Base-by-base conservation (phyloP, 2,329 filamentous ascomycete species). In the Alternaria ethzedia region DNA sequence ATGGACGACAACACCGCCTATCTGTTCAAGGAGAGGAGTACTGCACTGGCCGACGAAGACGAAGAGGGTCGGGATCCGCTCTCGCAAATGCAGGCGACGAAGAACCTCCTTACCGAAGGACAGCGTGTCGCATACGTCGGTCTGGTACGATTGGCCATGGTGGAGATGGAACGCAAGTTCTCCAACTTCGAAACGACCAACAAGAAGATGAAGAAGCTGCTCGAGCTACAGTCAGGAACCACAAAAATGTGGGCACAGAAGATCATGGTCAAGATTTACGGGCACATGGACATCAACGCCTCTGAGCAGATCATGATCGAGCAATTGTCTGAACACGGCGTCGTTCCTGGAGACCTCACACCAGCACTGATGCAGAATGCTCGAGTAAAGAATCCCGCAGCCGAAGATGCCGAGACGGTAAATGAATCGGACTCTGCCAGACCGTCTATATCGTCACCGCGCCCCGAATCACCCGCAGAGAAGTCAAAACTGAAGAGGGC, bases 261-360 rank as follows among this genome's bases (percentile, higher is more conserved):
- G 83, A 97, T 97, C 87, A 99, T 99, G 94, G 89, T 97, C 64
- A 89, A 95, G 23, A 80, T 99, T 12, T 99, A 98, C 79, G 84
- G 89, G 12, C 96, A 99, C 80, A 99, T 99, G 96, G 96, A 99
- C 64, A 96, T 99, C 74, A 94, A 90, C 75, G 85, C 90, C 21
- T 90, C 88, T 13, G 96, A 99, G 81, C 96, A 99, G 83, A 85
- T 99, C 79, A 99, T 99, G 96, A 97, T 99, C 70, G 96, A 99
- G 82, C 96, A 99, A 80, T 85, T 99, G 62, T 91, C 92, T 12
- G 92, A 96, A 61, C 96, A 99, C 81, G 96, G 95, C 5, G 94
- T 99, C 7, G 85, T 93, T 65, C 91, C 96, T 0, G 84, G 85
- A 47, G 96, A 99, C 78, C 84, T 99, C 61, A 94, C 93, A 0